phyloP scores from a whole-genome alignment of 2,329 filamentous ascomycete species.

The Sporothrix humicola region DNA sequence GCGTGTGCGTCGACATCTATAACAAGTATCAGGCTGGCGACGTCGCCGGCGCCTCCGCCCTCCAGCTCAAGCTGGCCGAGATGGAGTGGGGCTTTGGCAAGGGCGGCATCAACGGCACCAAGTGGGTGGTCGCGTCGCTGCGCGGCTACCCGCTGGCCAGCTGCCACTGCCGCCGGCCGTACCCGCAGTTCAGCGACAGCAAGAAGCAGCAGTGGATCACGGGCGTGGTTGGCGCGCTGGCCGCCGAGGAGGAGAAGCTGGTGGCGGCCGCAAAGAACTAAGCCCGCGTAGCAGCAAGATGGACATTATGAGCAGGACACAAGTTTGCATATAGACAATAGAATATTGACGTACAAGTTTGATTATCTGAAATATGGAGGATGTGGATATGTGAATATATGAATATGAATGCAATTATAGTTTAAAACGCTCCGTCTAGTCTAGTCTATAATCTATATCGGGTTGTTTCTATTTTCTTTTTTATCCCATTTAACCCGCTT shows the following conservation, averaged over 20 bases:
- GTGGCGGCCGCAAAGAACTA: not conserved
- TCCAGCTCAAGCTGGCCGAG: slow-evolving; percentile 58
- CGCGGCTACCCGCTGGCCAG: slow-evolving; percentile 58
- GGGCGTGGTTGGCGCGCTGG: slow-evolving; percentile 27
- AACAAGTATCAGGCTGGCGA: slow-evolving; percentile 56
- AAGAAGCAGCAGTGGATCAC: slow-evolving; percentile 54
- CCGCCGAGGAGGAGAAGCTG: slow-evolving; percentile 26
- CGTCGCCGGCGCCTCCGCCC: slow-evolving; percentile 53
- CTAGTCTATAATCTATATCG: not conserved
- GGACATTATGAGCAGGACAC: not conserved
- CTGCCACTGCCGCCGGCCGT: slow-evolving; percentile 60
- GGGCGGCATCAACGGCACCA: slow-evolving; percentile 65
- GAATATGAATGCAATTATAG: too few relatives aligned
- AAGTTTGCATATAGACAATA: slow-evolving; percentile 1
- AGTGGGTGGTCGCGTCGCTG: slow-evolving; percentile 62
- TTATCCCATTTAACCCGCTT: too few relatives aligned
- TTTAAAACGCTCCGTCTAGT: not conserved
- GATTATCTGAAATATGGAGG: not conserved
- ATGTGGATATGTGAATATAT: too few relatives aligned
- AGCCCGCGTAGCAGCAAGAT: slow-evolving; percentile 38
- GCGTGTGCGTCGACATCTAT: slow-evolving; percentile 56
- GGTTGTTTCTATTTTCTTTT: too few relatives aligned
- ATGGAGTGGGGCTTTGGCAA: slow-evolving; percentile 63
- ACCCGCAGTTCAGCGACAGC: slow-evolving; percentile 54
- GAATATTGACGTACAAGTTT: slow-evolving; percentile 36